Base-by-base conservation (phyloP, 2,329 filamentous ascomycete genomes). In the Ceratocystis huliohia region DNA sequence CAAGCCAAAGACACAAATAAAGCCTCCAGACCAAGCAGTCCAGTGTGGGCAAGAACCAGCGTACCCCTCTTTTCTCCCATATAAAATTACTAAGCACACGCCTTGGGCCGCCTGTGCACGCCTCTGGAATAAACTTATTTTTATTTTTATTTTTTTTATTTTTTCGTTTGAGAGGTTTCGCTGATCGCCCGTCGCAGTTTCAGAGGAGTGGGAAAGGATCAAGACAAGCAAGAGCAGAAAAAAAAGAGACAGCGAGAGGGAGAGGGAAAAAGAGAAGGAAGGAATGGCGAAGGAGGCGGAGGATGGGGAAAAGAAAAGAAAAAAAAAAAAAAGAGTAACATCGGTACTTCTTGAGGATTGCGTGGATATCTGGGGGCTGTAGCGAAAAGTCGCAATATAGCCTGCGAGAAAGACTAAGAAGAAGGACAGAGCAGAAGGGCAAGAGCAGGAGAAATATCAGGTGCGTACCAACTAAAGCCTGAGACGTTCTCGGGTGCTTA, bases 401-500 rank as follows among this genome's bases (percentile, higher is more conserved):
- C 28, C 28, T 5, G 30, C 7, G 28, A 25, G 8, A 30, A 28
- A 25, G 20, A 25, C 5, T 10, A 57, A 33, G 46, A 50, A 10
- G n/a, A 50, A 50, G 46, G 20, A 8, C 17, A 25, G 20, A 53
- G 25, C 20, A 53, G 48, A 53, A 17, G 46, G n/a, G 45, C 45
- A 48, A 50, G 22, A 53, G 48, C n/a, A 53, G 13, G 20, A 53
- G 48, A 50, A n/a, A 50, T 20, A 20, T 10, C 46, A 50, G 15
- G 48, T 53, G 20, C 53, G 53, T 30, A 59, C 53, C 53, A 33
- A n/a, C 53, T 4, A 33, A 30, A 37, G 25, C n/a, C 53, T 57
- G 53, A 59, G 53, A 37, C 53, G 53, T 59, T n/a, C 28, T 59
- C 53, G 53, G 53, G 53, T 59, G 53, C 25, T 59, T 59, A 59